phyloP scores from a whole-genome alignment of 208 protist genomes.

The Tritrichomonas foetus region DNA sequence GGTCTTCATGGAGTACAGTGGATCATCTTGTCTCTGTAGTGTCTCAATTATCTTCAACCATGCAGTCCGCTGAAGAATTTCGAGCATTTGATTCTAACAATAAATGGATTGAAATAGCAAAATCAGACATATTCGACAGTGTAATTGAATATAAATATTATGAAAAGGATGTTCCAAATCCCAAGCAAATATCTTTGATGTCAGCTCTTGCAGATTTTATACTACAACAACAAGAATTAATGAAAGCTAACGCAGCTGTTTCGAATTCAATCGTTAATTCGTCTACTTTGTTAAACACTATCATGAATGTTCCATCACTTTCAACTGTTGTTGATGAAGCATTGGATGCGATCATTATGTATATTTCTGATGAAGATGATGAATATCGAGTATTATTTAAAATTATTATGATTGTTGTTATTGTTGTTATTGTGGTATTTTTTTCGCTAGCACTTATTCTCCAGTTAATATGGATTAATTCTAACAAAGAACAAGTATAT shows the following conservation, averaged over 20 bases:
- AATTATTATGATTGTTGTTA: neutral
- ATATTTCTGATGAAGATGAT: neutral
- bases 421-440: neutral
- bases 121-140: neutral
- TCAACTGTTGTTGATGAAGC: neutral
- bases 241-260: neutral
- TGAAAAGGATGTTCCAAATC: neutral
- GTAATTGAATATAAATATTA: neutral
- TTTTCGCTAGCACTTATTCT: too few species aligned
- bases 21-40: neutral
- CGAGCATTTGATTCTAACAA: neutral
- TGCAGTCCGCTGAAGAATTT: neutral
- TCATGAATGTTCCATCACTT: neutral
- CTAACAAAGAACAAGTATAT: neutral
- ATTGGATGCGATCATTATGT: neutral
- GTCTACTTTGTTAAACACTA: neutral
- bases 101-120: neutral
- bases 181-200: neutral
- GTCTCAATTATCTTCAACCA: neutral
- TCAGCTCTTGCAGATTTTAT: neutral
- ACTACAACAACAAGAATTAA: neutral
- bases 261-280: neutral
- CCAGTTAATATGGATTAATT: neutral
- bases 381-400: neutral
- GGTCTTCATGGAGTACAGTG: neutral